Conservation (phyloP, 306 rosid genomes). For the Cercis canadensis region DNA sequence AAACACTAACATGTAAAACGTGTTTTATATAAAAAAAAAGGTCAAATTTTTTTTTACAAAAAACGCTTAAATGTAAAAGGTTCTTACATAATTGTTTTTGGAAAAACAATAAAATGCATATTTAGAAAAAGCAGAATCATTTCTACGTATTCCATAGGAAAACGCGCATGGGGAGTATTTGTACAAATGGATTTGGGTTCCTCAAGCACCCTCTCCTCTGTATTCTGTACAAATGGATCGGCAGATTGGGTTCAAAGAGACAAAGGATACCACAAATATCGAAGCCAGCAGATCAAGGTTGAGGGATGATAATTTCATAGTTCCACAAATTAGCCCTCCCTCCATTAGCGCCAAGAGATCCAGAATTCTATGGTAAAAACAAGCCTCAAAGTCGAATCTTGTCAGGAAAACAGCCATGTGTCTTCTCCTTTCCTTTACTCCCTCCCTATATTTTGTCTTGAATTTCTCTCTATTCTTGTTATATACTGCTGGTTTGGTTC, state of each 20-base stretch:
- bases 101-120: too few relatives aligned
- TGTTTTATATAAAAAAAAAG: too few relatives aligned
- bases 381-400: background rate
- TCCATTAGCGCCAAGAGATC: constrained; percentile 61
- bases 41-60: too few relatives aligned
- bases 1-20: too few relatives aligned
- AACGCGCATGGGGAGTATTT: too few relatives aligned
- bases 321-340: constrained; percentile 73
- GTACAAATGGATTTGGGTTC: constrained; percentile 95
- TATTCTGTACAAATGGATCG: constrained; percentile 41
- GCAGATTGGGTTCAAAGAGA: constrained; percentile 41
- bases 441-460: background rate
- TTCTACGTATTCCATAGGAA: too few relatives aligned
- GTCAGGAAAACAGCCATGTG: background rate
- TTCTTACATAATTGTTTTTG: too few relatives aligned
- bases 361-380: constrained; percentile 57
- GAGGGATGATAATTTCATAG: constrained; percentile 77
- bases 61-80: too few relatives aligned
- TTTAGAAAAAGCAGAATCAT: too few relatives aligned
- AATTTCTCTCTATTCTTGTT: background rate
- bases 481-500: constrained; percentile 1
- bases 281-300: constrained; percentile 51
- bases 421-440: constrained; percentile 4
- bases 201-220: constrained; percentile 56
- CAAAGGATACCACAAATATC: constrained; percentile 45